Evolutionary conservation across 257 asterid species (phyloP).

Genomic region (Gentiana macrophylla): DNA sequence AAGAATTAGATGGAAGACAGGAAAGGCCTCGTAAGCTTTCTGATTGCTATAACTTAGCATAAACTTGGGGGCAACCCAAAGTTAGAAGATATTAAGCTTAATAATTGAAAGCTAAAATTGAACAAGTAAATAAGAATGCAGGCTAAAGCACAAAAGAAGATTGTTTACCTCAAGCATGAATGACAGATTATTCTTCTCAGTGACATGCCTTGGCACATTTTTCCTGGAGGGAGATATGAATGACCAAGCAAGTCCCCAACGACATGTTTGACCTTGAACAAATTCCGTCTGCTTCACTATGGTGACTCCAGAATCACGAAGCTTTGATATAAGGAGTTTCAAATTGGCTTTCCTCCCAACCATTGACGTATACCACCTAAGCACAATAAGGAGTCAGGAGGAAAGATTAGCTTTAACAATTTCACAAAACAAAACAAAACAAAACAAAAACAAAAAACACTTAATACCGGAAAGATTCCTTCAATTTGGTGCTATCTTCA

Average conservation of each 20-base stretch:
- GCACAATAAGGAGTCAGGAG: slow-evolving; percentile 7
- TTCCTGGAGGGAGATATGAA: slow-evolving; percentile 50
- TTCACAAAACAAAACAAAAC: not conserved
- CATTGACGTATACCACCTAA: slow-evolving; percentile 96
- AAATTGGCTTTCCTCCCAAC: slow-evolving; percentile 83
- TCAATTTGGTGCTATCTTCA: slow-evolving; percentile 62
- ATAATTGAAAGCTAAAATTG: not conserved
- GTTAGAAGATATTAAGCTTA: not conserved
- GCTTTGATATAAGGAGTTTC: slow-evolving; percentile 54
- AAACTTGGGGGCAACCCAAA: too few species aligned
- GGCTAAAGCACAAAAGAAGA: not conserved
- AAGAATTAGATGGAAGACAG: not conserved
- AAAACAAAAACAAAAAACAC: not conserved
- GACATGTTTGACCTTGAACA: slow-evolving; percentile 88
- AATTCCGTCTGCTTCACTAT: slow-evolving; percentile 88
- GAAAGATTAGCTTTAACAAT: not conserved
- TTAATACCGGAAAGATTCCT: slow-evolving; percentile 52
- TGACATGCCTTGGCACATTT: slow-evolving; percentile 23
- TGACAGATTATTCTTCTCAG: slow-evolving; percentile 48
- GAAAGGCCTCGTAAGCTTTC: not conserved
- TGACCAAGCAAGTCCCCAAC: slow-evolving; percentile 99
- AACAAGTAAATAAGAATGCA: slow-evolving; percentile 1
- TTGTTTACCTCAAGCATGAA: slow-evolving; percentile 66
- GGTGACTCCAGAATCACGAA: slow-evolving; percentile 71
- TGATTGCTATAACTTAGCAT: not conserved